Base-by-base conservation (phyloP, 768 basidiomycete species). In the Gymnopilus dilepis region DNA sequence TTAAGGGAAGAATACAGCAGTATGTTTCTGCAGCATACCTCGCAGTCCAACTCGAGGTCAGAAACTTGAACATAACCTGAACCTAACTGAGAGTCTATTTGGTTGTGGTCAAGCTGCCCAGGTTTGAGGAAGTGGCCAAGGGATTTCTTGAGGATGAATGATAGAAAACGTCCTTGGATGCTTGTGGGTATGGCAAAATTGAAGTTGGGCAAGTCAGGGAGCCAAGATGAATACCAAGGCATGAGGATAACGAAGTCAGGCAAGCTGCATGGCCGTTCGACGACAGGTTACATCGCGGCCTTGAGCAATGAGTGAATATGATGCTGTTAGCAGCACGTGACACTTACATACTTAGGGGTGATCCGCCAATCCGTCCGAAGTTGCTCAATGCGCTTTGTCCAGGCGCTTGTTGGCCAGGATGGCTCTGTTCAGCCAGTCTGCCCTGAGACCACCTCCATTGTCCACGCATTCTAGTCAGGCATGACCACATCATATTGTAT, bases 71-170 rank as follows among this genome's bases (percentile, higher is more conserved):
- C 87, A 72, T 85, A 89, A 17, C 96, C 96, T 41, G 89, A 90
- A n/a, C 93, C 91, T 68, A 98, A 89, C 75, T 97, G 94, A 28
- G 94, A 91, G 68, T 97, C 94, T 67, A 97, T 90, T 76, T 94
- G 88, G 58, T 89, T 84, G 54, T 86, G 80, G 76, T 97, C 92
- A 59, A 97, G 84, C 69, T 95, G 95, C 15, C 94, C 95, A 9
- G 92, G 92, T 72, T 90, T 91, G 56, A 98, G 83, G 62, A 97
- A 83, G 70, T 90, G 91, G 11, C 96, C 96, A 0, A 98, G 78
- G 7, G 86, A 83, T 69, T 87, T 88, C 81, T 88, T 91, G 63
- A 98, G 83, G 55, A 94, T 77, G 72, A 95, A 98, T 1, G 95
- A 95, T 34, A 98, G 81, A 77, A 98, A 95, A 59, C 93, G 86